Evolutionary conservation across 2,329 filamentous ascomycete species (phyloP), one percentile per base, ranked within the genome.

Genomic region (Diaporthe amygdali): DNA sequence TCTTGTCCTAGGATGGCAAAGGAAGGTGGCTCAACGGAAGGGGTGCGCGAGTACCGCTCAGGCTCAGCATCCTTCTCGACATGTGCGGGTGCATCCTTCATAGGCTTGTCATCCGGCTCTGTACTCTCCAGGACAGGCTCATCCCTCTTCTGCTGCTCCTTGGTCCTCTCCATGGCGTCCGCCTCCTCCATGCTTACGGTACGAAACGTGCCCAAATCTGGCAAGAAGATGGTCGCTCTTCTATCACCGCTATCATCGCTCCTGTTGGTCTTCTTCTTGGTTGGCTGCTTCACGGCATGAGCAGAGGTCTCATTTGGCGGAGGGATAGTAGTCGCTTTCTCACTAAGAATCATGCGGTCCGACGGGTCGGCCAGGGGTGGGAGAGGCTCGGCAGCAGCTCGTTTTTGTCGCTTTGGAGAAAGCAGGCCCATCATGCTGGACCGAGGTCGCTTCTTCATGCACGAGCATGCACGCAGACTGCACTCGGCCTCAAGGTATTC

Each of bases 401-500:
- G 81, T 69, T 82, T 82, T 71, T 80, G 82, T 72, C 78, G 83
- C n/a, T 74, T 79, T 70, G 59, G 82, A 75, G 66, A 73, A 66
- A 72, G 69, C 68, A 72, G 20, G 68, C 71, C 66, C 27, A 74
- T 54, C 37, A 77, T 72, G 76, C 79, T 82, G 52, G 77, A 74
- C 14, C 79, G 76, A 14, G 78, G 77, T 20, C 79, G 79, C 47
- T 79, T 77, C 74, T 84, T 87, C 72, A 83, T 87, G 77, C 91
- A 92, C 1, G 87, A 84, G 82, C 92, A 94, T 80, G 88, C 90
- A 56, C 88, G 86, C 74, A 95, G 87, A 63, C 90, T 86, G 79
- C 92, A 94, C 79, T 96, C 93, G 68, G 92, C 88, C 77, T 93
- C 89, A 78, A 95, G 84, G 80, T 94, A 95, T 39, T 95, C 92